Conservation (phyloP, 805 yeast species). For the Saccharomycopsis amapae region DNA sequence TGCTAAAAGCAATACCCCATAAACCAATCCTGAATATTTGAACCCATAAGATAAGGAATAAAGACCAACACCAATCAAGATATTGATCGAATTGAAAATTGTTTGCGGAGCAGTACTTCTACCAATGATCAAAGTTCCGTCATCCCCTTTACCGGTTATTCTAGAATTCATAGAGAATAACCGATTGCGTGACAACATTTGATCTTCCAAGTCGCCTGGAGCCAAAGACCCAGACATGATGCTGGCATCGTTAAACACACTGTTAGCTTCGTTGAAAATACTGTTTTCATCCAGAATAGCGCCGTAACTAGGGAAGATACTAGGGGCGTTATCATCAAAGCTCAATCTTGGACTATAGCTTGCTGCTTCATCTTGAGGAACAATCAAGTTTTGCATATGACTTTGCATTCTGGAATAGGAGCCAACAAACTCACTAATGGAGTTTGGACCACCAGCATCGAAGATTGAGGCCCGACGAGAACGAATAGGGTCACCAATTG, state of each 20-base stretch:
- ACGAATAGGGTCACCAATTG: constrained; percentile 10
- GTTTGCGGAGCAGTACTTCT: constrained; percentile 69
- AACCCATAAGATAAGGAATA: constrained; percentile 68
- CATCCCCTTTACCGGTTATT: constrained; percentile 13
- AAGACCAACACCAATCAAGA: constrained; percentile 69
- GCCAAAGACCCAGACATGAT: constrained; percentile 1
- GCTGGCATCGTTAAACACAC: constrained; percentile 15
- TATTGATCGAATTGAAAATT: constrained; percentile 68
- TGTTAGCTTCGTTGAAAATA: not conserved
- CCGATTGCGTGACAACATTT: constrained; percentile 9
- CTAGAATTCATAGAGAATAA: constrained; percentile 15
- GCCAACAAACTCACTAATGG: constrained; percentile 32
- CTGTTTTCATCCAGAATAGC: constrained; percentile 3
- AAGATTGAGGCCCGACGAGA: constrained; percentile 29
- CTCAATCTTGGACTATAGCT: not conserved
- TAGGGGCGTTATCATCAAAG: not conserved
- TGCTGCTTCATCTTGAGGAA: constrained; percentile 10
- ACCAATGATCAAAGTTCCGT: constrained; percentile 25
- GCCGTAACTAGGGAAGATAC: constrained; percentile 1
- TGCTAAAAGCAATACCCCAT: constrained; percentile 38
- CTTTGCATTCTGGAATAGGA: constrained; percentile 23
- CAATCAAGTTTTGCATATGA: constrained; percentile 17
- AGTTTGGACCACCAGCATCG: constrained; percentile 33
- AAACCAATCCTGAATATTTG: constrained; percentile 58
- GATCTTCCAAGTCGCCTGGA: constrained; percentile 16